A percentile compares a stretch with the other conserved stretches of the same genome.
These are phyloP conservation scores for Beauveria medogensis DNA, from an alignment of 2,329 filamentous ascomycete species.

Conservation along the genomic window DNA sequence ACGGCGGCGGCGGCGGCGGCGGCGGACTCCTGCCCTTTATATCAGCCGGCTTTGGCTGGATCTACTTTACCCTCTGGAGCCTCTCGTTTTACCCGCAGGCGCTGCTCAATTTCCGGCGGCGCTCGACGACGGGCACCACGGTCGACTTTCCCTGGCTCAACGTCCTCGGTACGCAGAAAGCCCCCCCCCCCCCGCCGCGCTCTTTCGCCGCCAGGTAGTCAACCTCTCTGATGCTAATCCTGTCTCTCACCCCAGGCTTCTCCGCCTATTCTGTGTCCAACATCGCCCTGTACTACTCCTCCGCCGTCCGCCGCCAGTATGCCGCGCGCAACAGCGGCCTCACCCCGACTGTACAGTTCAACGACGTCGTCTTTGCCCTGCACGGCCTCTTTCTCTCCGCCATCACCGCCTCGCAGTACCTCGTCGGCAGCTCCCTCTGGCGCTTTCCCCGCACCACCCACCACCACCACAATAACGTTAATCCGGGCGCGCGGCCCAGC, in stretches of 20 bases:
- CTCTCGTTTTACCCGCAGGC: constrained; percentile 89
- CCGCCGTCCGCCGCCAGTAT: constrained; percentile 72
- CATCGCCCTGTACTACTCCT: constrained; percentile 67
- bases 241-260: constrained; percentile 45
- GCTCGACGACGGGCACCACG: constrained; percentile 73
- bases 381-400: constrained; percentile 69
- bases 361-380: constrained; percentile 81
- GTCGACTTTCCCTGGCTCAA: constrained; percentile 83
- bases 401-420: constrained; percentile 69
- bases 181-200: too few relatives aligned
- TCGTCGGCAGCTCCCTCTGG: constrained; percentile 60
- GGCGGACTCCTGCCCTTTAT: constrained; percentile 36
- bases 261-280: constrained; percentile 70
- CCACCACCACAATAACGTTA: constrained; percentile 16
- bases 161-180: constrained; percentile 38
- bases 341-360: constrained; percentile 76
- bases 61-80: constrained; percentile 73
- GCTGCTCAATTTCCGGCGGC: constrained; percentile 67
- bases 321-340: constrained; percentile 67
- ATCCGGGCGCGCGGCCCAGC: constrained; percentile 45
- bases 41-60: constrained; percentile 61
- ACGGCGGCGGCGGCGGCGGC: too few relatives aligned
- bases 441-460: constrained; percentile 45
- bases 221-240: neutral
- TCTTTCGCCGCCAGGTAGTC: too few relatives aligned